Percentiles rank a stretch among this genome's conserved stretches.
These are phyloP conservation scores for Cyberlindnera euphorbiae DNA, from an alignment of 805 yeast genomes.

Conservation along the genomic window DNA sequence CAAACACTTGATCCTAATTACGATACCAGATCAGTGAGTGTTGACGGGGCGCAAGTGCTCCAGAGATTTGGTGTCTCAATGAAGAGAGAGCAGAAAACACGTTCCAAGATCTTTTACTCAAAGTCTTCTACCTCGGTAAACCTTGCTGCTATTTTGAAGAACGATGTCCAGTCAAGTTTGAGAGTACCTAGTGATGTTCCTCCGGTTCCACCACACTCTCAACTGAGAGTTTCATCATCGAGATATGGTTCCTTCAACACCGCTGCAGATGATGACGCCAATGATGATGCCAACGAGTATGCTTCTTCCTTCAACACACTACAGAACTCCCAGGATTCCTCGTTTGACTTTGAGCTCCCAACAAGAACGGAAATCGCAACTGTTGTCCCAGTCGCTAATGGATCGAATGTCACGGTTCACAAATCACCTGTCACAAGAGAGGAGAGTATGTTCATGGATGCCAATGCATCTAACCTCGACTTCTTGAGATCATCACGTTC, in stretches of 20 bases:
- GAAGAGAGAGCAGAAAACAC: slow-evolving; percentile 14
- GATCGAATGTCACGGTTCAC: slow-evolving; percentile 24
- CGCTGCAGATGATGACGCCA: not conserved
- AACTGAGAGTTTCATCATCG: slow-evolving; percentile 21
- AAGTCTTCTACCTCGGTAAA: slow-evolving; percentile 27
- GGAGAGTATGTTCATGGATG: slow-evolving; percentile 25
- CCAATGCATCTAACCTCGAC: slow-evolving; percentile 7
- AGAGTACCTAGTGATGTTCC: slow-evolving; percentile 8
- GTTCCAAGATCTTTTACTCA: slow-evolving; percentile 24
- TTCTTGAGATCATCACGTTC: slow-evolving; percentile 15
- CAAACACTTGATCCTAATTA: slow-evolving; percentile 25
- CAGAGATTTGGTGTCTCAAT: slow-evolving; percentile 22
- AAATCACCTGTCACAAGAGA: slow-evolving; percentile 13
- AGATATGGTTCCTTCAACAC: slow-evolving; percentile 20
- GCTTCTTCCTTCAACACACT: slow-evolving; percentile 4
- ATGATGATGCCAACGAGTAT: slow-evolving; percentile 5
- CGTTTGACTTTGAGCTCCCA: slow-evolving; percentile 27
- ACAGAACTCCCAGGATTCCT: slow-evolving; percentile 18
- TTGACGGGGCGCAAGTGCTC: slow-evolving; percentile 19
- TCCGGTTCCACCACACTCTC: slow-evolving; percentile 13
- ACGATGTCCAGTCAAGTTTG: slow-evolving; percentile 5
- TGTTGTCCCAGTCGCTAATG: slow-evolving; percentile 23
- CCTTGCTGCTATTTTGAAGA: slow-evolving; percentile 20
- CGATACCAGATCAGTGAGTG: slow-evolving; percentile 15
- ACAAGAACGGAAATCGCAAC: slow-evolving; percentile 24